phyloP scores from a whole-genome alignment of 1,139 yeast genomes.

The Petasospora fabianii region DNA sequence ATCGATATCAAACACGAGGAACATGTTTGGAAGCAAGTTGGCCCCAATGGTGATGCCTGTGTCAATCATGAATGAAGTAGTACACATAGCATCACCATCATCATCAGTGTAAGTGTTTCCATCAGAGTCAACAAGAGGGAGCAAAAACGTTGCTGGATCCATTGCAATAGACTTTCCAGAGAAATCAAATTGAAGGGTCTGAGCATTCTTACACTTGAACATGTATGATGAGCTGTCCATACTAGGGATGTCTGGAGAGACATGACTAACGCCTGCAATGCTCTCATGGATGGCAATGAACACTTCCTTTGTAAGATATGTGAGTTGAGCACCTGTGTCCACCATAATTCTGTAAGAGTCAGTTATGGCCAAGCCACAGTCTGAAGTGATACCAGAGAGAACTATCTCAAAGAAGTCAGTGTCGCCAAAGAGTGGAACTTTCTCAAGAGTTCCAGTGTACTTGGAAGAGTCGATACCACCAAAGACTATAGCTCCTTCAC shows the following conservation, averaged over 20 bases:
- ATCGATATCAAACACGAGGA: slow-evolving; percentile 50
- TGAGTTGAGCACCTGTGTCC: slow-evolving; percentile 22
- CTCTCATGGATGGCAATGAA: slow-evolving; percentile 18
- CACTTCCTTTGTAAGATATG: slow-evolving; percentile 7
- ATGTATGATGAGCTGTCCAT: slow-evolving; percentile 10
- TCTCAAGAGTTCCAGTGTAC: slow-evolving; percentile 41
- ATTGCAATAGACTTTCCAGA: slow-evolving; percentile 16
- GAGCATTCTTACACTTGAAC: slow-evolving; percentile 20
- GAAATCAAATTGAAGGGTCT: slow-evolving; percentile 16
- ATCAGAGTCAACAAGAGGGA: slow-evolving; percentile 10
- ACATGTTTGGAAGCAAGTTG: slow-evolving; percentile 44
- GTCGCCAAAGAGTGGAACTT: slow-evolving; percentile 13
- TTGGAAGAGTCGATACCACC: slow-evolving; percentile 57
- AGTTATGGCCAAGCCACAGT: slow-evolving; percentile 13
- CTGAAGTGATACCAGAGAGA: slow-evolving; percentile 15
- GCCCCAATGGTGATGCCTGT: slow-evolving; percentile 37
- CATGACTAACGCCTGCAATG: slow-evolving; percentile 14
- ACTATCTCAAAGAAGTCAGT: slow-evolving; percentile 3
- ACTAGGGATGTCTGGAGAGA: slow-evolving; percentile 3
- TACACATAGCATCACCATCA: slow-evolving; percentile 19
- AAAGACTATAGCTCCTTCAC: slow-evolving; percentile 47
- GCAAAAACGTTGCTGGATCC: slow-evolving; percentile 12
- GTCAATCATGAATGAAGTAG: slow-evolving; percentile 4
- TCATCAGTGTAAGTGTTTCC: slow-evolving; percentile 9
- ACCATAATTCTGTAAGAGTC: slow-evolving; percentile 6